phyloP scores from a whole-genome alignment of 345 rosid species.

The Eucalyptus victrix region DNA sequence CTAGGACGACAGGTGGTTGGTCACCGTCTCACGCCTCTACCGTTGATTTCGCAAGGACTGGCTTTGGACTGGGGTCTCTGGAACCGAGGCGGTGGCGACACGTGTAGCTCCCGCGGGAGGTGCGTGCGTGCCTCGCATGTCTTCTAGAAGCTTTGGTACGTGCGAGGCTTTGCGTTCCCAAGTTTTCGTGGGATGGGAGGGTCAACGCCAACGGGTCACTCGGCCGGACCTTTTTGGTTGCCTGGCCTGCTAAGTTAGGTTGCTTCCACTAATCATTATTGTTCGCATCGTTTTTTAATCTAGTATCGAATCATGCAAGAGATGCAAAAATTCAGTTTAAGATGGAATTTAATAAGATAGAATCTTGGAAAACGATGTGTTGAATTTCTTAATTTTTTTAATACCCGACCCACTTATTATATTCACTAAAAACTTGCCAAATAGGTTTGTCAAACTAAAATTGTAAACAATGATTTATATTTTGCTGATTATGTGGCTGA shows the following conservation, averaged over 20 bases:
- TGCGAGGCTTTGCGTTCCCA: neutral
- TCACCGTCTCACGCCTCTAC: neutral
- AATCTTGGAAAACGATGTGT: neutral
- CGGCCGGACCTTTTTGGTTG: neutral
- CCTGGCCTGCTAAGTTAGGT: neutral
- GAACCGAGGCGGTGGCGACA: neutral
- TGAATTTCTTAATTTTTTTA: neutral
- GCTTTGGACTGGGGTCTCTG: neutral
- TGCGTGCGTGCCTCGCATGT: neutral
- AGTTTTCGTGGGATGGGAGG: neutral
- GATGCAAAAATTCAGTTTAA: neutral
- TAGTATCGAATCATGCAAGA: neutral
- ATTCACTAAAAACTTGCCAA: neutral
- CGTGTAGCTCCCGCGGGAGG: neutral
- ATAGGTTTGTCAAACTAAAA: neutral
- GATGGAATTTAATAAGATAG: neutral
- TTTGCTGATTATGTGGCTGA: neutral
- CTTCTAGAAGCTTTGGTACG: neutral
- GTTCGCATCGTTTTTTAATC: neutral
- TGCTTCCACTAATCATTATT: neutral
- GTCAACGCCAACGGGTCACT: neutral
- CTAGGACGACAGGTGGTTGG: no score
- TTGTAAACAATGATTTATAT: neutral
- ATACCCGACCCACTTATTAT: neutral
- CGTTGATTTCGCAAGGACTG: neutral